Conservation (phyloP, 805 yeast genomes). For the Hyphopichia homilentoma region DNA sequence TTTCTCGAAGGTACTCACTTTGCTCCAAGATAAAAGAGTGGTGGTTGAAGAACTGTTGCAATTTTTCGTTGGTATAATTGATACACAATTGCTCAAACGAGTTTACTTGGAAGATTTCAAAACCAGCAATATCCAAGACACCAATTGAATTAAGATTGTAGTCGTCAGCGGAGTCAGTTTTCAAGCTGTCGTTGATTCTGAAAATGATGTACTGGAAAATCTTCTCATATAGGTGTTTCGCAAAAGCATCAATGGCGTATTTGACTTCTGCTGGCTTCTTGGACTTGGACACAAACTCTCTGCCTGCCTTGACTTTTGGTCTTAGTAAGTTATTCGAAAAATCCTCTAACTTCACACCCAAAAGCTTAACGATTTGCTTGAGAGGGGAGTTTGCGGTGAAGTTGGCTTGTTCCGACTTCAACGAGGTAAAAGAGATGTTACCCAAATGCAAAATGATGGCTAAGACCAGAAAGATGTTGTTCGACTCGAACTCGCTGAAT, state of each 20-base stretch:
- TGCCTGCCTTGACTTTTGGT: conserved; percentile 89
- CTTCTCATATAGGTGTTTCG: conserved; percentile 83
- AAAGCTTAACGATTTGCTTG: conserved; percentile 50
- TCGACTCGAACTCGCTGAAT: conserved; percentile 50
- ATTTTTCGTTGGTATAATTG: conserved; percentile 57
- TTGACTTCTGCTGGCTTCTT: conserved; percentile 77
- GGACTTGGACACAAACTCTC: conserved; percentile 77
- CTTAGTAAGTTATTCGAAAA: conserved; percentile 57
- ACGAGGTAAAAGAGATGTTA: conserved; percentile 67
- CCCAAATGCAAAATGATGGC: conserved; percentile 85
- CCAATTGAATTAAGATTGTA: conserved; percentile 42
- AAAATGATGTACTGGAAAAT: conserved; percentile 74
- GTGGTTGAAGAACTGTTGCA: conserved; percentile 60
- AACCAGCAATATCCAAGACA: conserved; percentile 59
- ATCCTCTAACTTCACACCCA: conserved; percentile 58
- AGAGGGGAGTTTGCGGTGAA: conserved; percentile 50
- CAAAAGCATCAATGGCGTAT: conserved; percentile 77
- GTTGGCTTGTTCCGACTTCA: conserved; percentile 73
- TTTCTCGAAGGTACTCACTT: conserved; percentile 55
- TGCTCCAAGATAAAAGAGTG: conserved; percentile 60
- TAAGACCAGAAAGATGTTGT: conserved; percentile 58
- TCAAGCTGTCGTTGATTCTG: conserved; percentile 66
- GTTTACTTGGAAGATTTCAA: conserved; percentile 54
- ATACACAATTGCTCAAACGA: conserved; percentile 61
- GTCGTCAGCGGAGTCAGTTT: conserved; percentile 22